Percentiles rank a stretch among this genome's conserved stretches.
phyloP scores from a whole-genome alignment of 176 grass and related monocot species.

The Triticum aestivum region DNA sequence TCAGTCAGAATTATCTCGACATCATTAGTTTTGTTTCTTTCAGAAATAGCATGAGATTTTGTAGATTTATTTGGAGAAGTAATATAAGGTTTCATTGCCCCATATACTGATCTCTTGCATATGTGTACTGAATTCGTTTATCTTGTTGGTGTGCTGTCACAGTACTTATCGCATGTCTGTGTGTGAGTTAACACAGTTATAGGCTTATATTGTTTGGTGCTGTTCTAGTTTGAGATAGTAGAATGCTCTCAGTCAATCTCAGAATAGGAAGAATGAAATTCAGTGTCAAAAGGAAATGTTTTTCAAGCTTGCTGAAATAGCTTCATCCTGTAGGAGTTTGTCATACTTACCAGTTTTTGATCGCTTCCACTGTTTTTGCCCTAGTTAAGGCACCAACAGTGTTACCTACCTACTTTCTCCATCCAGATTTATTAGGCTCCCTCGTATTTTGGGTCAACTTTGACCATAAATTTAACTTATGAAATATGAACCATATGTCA shows the following conservation, averaged over 20 bases:
- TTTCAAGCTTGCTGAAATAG: neutral
- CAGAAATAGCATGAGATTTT: neutral
- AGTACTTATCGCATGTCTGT: neutral
- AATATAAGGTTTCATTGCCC: neutral
- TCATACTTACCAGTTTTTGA: conserved; percentile 3
- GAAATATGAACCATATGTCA: too few species aligned
- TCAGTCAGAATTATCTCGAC: neutral
- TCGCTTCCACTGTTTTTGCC: neutral
- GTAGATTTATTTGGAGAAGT: conserved; percentile 17
- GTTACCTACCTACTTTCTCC: neutral
- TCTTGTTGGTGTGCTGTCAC: conserved; percentile 9
- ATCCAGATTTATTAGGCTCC: too few species aligned
- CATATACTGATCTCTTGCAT: conserved; percentile 11
- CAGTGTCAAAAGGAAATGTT: conserved; percentile 17
- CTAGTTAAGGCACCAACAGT: conserved; percentile 7
- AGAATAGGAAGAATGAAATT: neutral
- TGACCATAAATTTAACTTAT: too few species aligned
- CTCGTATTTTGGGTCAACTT: too few species aligned
- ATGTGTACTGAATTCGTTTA: conserved; percentile 12
- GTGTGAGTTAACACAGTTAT: conserved; percentile 12
- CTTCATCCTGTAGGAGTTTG: conserved; percentile 13
- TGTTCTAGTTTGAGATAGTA: conserved; percentile 20
- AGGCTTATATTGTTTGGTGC: neutral
- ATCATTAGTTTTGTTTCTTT: conserved; percentile 7
- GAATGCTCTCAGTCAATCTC: neutral